Conservation (phyloP, 2,329 filamentous ascomycete species). For the Ophiostoma triangulosporum region DNA sequence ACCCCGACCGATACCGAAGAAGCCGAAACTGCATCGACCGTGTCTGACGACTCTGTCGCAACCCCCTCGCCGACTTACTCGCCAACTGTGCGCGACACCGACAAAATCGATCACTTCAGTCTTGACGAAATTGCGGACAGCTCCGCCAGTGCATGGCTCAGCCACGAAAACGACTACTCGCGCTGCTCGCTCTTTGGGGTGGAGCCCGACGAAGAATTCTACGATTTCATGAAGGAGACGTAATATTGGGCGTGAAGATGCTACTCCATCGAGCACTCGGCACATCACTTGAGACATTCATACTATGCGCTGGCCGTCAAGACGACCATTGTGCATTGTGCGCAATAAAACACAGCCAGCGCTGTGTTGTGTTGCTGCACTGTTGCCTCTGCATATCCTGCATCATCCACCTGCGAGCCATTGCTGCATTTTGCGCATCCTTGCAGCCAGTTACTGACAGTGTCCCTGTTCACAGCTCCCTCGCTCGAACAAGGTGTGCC, state of each 20-base stretch:
- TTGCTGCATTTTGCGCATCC: background rate
- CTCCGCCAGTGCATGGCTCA: background rate
- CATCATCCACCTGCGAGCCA: background rate
- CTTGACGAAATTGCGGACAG: background rate
- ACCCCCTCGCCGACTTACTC: background rate
- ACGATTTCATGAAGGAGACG: constrained; percentile 10
- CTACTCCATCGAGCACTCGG: too few relatives aligned
- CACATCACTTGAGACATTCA: too few relatives aligned
- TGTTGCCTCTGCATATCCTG: too few relatives aligned
- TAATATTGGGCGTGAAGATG: background rate
- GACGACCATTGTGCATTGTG: too few relatives aligned
- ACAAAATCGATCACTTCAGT: background rate
- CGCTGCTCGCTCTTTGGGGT: background rate
- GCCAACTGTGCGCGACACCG: background rate
- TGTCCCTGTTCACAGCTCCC: constrained; percentile 57
- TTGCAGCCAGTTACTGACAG: constrained; percentile 13
- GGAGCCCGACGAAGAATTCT: constrained; percentile 3
- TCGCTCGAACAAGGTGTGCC: constrained; percentile 73
- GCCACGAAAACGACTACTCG: background rate
- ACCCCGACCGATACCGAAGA: background rate
- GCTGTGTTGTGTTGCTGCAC: too few relatives aligned
- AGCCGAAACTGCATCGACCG: background rate
- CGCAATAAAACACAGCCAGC: too few relatives aligned
- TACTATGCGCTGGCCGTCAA: too few relatives aligned
- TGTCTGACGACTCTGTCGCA: background rate